Evolutionary conservation across 116 monocot species (phyloP), one percentile per base, ranked within the genome.

Genomic region (Phalaenopsis hybrid): DNA sequence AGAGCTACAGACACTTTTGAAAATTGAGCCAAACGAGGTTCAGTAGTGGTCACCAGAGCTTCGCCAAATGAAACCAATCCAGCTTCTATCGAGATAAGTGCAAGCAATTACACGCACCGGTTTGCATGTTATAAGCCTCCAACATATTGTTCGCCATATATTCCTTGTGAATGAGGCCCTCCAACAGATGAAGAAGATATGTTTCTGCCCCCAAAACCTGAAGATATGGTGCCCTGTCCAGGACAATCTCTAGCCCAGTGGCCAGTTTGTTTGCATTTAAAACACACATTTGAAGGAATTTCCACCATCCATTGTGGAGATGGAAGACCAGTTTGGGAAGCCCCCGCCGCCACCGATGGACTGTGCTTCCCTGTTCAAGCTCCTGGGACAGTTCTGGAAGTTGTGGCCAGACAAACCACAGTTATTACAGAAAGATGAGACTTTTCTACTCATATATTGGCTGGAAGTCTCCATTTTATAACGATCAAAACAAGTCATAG

Each of bases 191-290:
- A 45, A 4, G 78, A 57, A 5, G 78, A 16, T 5, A 78, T 57
- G 34, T 78, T 57, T 34, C 83, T 79, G 44, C 28, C 70, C 65
- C 37, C 76, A 83, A 41, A 70, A 21, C 57, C 70, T 51, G 55
- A 21, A 17, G 58, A 78, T 65, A 68, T 37, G 16, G 75, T 45
- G 12, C 45, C 61, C 16, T 18, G 10, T 45, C 81, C 88, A n/a
- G 89, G 89, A 48, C 89, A 89, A 13, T 89, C 89, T 77, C 84
- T 86, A 51, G 89, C 89, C 84, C 82, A 89, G 52, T 89, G 89
- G 49, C 89, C 89, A 31, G 89, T 77, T 44, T 89, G 86, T 12
- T 86, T 55, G 81, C 89, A 89, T 75, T 84, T 89, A 57, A 79
- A 89, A 77, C 89, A 89, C 41, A 78, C 68, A 58, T 72, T 86